These are phyloP conservation scores for Trichoderma erinaceum DNA, from an alignment of 495 filamentous ascomycete species.

Conservation along the genomic window DNA sequence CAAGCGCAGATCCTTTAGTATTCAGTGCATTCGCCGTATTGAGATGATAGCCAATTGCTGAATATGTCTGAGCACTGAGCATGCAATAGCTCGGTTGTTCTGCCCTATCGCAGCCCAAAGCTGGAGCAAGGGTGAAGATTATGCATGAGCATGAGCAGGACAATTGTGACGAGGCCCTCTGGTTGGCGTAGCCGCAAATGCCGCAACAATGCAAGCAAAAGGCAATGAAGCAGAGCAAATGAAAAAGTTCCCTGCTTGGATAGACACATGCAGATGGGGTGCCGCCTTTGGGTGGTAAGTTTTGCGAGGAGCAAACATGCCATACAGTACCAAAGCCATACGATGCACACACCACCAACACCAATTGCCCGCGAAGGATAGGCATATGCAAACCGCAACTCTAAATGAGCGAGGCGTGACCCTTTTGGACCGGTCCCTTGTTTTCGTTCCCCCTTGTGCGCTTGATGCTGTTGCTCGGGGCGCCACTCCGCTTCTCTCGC, in stretches of 20 bases:
- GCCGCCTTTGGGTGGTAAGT: background rate
- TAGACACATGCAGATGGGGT: background rate
- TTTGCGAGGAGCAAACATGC: background rate
- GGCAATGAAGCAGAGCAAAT: background rate
- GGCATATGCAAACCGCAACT: slow-evolving; percentile 10
- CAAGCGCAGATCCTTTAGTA: slow-evolving; percentile 10
- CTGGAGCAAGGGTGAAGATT: background rate
- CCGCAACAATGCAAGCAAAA: background rate
- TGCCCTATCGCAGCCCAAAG: background rate
- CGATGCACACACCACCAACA: background rate
- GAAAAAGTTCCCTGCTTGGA: background rate
- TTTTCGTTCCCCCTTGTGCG: background rate
- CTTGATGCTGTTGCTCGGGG: background rate
- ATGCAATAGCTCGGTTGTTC: slow-evolving; percentile 2
- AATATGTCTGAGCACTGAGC: background rate
- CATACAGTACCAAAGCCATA: background rate
- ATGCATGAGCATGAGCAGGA: background rate
- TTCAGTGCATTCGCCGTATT: background rate
- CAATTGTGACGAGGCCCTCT: background rate
- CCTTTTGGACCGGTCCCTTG: background rate
- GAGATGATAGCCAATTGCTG: background rate
- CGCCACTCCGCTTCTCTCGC: background rate
- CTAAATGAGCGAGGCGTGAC: slow-evolving; percentile 1
- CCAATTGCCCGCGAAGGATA: background rate
- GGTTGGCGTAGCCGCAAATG: background rate